Percentiles rank a stretch among this genome's conserved stretches.
Conservation (phyloP, 169 alveolate species). For the Blepharisma undulans region DNA sequence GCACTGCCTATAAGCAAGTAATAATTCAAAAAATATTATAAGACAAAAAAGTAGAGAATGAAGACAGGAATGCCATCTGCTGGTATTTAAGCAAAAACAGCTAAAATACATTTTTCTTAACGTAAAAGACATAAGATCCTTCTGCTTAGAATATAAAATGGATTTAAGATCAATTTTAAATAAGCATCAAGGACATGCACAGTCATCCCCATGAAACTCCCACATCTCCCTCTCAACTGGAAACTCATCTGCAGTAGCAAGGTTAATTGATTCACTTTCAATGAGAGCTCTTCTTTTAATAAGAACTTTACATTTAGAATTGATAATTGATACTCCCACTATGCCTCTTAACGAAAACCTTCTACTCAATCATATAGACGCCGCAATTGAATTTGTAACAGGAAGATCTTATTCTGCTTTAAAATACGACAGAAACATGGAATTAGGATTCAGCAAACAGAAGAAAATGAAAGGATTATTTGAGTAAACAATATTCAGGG, state of each 20-base stretch:
- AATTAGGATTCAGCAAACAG: constrained; percentile 24
- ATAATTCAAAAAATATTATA: no score
- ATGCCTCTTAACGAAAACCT: neutral
- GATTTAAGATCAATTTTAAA: neutral
- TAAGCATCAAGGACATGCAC: neutral
- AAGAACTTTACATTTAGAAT: constrained; percentile 15
- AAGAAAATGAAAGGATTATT: constrained; percentile 33
- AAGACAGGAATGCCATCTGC: no score
- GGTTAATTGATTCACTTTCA: constrained; percentile 11
- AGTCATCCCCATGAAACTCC: neutral
- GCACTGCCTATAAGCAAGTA: no score
- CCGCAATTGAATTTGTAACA: neutral
- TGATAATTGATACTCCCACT: neutral
- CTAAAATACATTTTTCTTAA: no score
- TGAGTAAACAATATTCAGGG: constrained; percentile 14
- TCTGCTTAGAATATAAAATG: neutral
- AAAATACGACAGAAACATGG: constrained; percentile 34
- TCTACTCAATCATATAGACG: constrained; percentile 24
- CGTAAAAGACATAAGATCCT: neutral
- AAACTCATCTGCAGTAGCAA: constrained; percentile 31
- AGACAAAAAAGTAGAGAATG: no score
- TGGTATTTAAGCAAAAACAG: no score
- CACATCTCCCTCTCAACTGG: constrained; percentile 12
- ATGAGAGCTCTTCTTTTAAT: constrained; percentile 1
- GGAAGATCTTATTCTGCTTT: neutral